phyloP scores from a whole-genome alignment of 345 rosid species.

The Citrus australasica region DNA sequence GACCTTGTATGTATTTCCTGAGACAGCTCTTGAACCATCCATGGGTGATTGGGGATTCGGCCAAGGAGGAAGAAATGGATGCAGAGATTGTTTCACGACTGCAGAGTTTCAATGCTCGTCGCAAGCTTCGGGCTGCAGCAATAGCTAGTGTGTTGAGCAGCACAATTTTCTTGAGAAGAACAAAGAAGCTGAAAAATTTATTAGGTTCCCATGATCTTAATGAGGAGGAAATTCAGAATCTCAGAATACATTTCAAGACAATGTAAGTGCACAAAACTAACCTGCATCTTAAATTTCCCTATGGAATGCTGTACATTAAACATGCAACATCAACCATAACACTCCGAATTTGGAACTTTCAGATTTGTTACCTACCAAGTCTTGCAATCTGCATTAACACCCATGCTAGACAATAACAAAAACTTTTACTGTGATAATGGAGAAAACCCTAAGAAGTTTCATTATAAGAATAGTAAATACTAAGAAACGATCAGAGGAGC shows the following conservation, averaged over 20 bases:
- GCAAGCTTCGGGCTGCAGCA: conserved; percentile 60
- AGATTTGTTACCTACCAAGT: background rate
- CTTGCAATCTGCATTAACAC: background rate
- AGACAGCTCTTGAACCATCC: background rate
- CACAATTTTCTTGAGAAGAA: conserved; percentile 45
- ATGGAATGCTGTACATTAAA: background rate
- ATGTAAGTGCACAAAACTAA: conserved; percentile 30
- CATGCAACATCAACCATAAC: background rate
- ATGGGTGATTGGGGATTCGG: conserved; percentile 64
- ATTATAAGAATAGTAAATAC: background rate
- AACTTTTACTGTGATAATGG: background rate
- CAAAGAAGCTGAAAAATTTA: conserved; percentile 49
- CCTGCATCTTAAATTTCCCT: background rate
- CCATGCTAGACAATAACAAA: background rate
- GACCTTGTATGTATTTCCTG: background rate
- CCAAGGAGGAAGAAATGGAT: conserved; percentile 58
- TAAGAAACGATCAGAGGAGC: background rate
- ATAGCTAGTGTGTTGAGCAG: conserved; percentile 59
- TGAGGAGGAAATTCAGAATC: conserved; percentile 48
- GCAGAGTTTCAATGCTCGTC: conserved; percentile 56
- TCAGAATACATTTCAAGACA: conserved; percentile 40
- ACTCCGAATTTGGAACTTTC: background rate
- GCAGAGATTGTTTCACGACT: conserved; percentile 55
- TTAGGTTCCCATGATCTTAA: conserved; percentile 57
- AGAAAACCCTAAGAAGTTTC: background rate